These are phyloP conservation scores for Xylaria palmicola DNA, from an alignment of 495 filamentous ascomycete species.

Conservation along the genomic window DNA sequence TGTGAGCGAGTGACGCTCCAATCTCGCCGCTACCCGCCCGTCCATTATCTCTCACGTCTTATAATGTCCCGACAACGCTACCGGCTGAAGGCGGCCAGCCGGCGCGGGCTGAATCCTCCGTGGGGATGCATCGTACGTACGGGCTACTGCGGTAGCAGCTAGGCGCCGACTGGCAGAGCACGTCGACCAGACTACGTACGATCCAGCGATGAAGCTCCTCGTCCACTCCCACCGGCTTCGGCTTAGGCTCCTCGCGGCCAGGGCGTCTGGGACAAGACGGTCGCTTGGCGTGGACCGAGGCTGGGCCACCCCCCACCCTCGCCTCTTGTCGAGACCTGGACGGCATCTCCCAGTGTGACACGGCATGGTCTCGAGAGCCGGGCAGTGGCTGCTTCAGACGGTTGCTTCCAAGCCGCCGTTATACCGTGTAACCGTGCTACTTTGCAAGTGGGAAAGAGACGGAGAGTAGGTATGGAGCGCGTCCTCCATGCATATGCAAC, in stretches of 20 bases:
- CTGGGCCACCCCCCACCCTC: not conserved
- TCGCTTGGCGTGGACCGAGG: not conserved
- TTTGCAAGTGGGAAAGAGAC: too few species aligned
- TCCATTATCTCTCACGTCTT: conserved; percentile 2
- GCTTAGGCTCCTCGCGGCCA: not conserved
- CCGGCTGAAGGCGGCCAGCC: conserved; percentile 6
- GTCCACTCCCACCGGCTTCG: not conserved
- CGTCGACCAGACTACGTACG: not conserved
- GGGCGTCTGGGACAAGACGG: not conserved
- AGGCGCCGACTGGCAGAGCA: not conserved
- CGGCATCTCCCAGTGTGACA: not conserved
- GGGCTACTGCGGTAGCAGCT: not conserved
- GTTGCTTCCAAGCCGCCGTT: conserved; percentile 2
- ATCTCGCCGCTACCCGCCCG: conserved; percentile 10
- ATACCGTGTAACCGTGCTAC: conserved; percentile 11
- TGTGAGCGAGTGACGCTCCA: not conserved
- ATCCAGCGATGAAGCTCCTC: not conserved
- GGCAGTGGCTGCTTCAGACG: not conserved
- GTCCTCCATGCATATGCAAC: not conserved
- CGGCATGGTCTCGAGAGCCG: not conserved
- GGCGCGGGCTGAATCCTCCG: not conserved
- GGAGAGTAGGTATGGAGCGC: not conserved
- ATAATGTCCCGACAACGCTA: conserved; percentile 7
- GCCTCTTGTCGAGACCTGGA: not conserved
- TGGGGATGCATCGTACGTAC: not conserved